Base-by-base conservation (phyloP, 305 asterid species). In the Solanum hybrid region DNA sequence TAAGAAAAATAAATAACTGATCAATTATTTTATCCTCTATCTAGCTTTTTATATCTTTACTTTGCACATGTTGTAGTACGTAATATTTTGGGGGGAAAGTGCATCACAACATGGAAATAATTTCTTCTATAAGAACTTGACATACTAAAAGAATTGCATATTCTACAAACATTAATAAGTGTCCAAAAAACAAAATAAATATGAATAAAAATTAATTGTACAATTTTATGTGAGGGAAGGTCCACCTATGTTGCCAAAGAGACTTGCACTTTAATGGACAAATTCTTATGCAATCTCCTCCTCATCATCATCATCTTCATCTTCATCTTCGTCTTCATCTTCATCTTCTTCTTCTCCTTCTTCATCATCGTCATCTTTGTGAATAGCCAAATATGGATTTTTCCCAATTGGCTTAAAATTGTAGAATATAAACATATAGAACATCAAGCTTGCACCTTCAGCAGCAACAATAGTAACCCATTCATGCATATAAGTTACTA, bases 351-450 rank as follows among this genome's bases (percentile, higher is more conserved):
- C 70, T 57, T 45, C 88, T 1, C 29, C 39, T 3, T 27, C 79
- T 0, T 27, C 83, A 5, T 26, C 31, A 3, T 89, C 83, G 0
- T 68, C 89, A 38, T 29, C 45, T 36, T 82, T 51, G 32, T 82
- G 29, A 83, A 89, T 41, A 9, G 68, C 84, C 29, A 89, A 82
- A 72, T 89, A 89, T 20, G 84, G 77, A n/a, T 89, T 89, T 77
- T 89, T 82, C 33, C 83, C 90, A 68, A 89, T 76, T 14, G 90
- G 90, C 73, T 77, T 37, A 39, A 89, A 89, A 57, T 72, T 89
- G 6, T 82, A 89, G 72, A 89, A 89, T 36, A 89, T 89, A 31
- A 82, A 61, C 39, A 89, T 9, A 70, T 89, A 89, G 17, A 89
- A 89, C 24, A 24, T 86, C 31, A 89, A 76, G 20, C 88, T 89